These are phyloP conservation scores for Monosporascus sp. DNA, from an alignment of 2,329 filamentous ascomycete species.

Conservation along the genomic window DNA sequence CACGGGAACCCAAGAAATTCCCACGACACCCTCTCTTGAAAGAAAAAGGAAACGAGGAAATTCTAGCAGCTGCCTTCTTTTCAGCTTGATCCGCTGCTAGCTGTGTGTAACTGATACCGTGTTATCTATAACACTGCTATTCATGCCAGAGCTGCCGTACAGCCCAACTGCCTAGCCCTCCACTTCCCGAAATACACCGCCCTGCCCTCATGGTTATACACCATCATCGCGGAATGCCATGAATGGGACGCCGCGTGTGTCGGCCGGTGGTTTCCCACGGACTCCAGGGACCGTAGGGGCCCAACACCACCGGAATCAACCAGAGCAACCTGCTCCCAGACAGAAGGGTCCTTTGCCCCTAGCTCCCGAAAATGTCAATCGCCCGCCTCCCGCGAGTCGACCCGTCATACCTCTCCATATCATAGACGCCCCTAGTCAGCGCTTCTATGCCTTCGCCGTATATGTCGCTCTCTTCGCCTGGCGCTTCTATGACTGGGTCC, in stretches of 20 bases:
- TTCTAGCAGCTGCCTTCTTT: background rate
- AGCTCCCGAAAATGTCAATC: constrained; percentile 38
- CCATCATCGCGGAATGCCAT: constrained; percentile 58
- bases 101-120: too few species aligned
- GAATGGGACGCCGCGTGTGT: constrained; percentile 77
- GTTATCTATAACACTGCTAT: too few species aligned
- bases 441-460: constrained; percentile 78
- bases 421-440: constrained; percentile 85
- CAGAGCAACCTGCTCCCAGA: constrained; percentile 25
- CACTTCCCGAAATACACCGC: background rate
- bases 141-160: too few species aligned
- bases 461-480: constrained; percentile 74
- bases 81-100: too few species aligned
- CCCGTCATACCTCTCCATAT: constrained; percentile 78
- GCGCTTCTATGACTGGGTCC: constrained; percentile 82
- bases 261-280: constrained; percentile 74
- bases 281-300: constrained; percentile 56
- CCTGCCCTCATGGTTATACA: constrained; percentile 13
- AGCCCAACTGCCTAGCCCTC: background rate
- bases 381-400: constrained; percentile 25
- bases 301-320: constrained; percentile 15
- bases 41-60: background rate
- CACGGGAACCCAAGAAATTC: background rate
- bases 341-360: constrained; percentile 33
- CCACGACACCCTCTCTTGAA: background rate